Evolutionary conservation across 129 eudicot genomes (phyloP), one percentile per base, ranked within the genome.

Genomic region (Chrysanthemum makinoi): DNA sequence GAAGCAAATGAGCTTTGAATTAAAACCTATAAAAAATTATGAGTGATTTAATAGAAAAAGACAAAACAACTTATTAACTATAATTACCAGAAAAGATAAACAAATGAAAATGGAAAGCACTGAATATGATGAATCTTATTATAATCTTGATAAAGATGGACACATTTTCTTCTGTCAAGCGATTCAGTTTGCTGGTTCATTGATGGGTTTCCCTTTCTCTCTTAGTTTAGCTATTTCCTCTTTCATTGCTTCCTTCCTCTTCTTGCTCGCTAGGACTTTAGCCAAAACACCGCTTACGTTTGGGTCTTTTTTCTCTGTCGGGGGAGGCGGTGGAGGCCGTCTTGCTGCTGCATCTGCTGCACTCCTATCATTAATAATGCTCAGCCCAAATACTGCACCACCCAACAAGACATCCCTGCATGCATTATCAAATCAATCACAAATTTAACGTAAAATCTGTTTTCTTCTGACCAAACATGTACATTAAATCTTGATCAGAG

Each of bases 231-330:
- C 88, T 15, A 85, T 69, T 39, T 77, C 74, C 49, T 89, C 82
- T 83, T 89, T 93, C 98, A 93, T 77, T 35, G 95, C 98, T 77
- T 93, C 98, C 81, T 93, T 93, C 79, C 98, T 85, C 81, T 83
- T 93, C 80, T 85, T 93, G 79, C 98, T 93, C 6, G 98, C 98
- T 12, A 93, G 22, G 22, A 89, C 81, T 70, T 93, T 93, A 46
- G 98, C 98, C 69, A 72, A 13, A 15, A 79, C 75, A 3, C 86
- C 98, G 65, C 82, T 91, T 33, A 93, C 72, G 46, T 83, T 83
- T 5, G 98, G 98, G 79, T 89, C 98, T 59, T 85, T 87, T 72
- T 87, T 89, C 83, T 89, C 96, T 26, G 30, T 65, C 17, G 89
- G 92, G 1, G 96, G 89, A 1, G 96, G 89, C 3, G 95, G 92